Conservation (phyloP, 805 yeast species). For the Pichia exigua region DNA sequence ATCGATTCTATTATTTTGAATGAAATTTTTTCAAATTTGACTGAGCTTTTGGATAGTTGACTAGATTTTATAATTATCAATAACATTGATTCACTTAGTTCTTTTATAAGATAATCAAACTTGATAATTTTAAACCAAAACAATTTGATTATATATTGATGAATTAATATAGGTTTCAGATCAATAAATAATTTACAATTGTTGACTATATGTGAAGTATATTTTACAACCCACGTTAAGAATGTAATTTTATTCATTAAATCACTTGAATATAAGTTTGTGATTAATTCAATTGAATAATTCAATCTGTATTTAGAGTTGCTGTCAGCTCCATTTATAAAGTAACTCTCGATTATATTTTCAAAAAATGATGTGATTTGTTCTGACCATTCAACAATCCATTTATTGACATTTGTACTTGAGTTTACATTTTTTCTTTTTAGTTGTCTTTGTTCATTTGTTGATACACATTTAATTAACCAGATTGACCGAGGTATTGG, state of each 20-base stretch:
- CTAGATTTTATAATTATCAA: conserved; percentile 15
- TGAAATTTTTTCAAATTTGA: conserved; percentile 13
- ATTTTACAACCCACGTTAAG: conserved; percentile 54
- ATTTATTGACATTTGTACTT: conserved; percentile 41
- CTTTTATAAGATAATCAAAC: conserved; percentile 53
- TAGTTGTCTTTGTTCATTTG: conserved; percentile 61
- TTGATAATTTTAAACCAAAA: conserved; percentile 66
- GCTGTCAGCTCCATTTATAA: conserved; percentile 17
- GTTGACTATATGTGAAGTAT: conserved; percentile 30
- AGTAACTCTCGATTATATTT: conserved; percentile 39
- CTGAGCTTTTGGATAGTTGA: conserved; percentile 13
- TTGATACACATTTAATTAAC: conserved; percentile 83
- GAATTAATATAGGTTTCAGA: conserved; percentile 22
- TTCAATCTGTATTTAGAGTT: conserved; percentile 45
- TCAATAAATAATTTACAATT: conserved; percentile 11
- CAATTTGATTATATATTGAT: conserved; percentile 46
- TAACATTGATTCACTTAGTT: conserved; percentile 53
- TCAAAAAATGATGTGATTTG: conserved; percentile 60
- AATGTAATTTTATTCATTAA: conserved; percentile 57
- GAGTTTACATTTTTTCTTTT: conserved; percentile 34
- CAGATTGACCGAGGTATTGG: conserved; percentile 83
- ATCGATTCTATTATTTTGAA: conserved; percentile 16
- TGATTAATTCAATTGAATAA: conserved; percentile 52
- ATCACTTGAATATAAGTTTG: conserved; percentile 60
- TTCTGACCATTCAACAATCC: conserved; percentile 88